Conservation (phyloP, 1,284 basidiomycete genomes). For the Anthracocystis panici-leucophaei region DNA sequence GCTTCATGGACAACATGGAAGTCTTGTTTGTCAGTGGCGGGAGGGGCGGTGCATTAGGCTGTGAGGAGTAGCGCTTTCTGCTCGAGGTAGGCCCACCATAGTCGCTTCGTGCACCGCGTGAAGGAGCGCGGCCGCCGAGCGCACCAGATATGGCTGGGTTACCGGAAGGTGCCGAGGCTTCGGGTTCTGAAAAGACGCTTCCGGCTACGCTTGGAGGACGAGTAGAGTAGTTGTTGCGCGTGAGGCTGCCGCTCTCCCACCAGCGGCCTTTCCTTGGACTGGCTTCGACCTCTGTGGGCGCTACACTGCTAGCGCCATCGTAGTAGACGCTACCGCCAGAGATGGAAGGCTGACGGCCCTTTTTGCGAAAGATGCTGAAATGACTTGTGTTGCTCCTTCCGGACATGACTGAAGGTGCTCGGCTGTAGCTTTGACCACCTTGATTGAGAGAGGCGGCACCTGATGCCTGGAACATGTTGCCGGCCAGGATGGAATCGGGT, state of each 20-base stretch:
- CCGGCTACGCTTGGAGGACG: conserved; percentile 57
- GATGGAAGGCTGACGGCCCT: conserved; percentile 32
- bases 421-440: conserved; percentile 17
- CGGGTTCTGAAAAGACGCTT: conserved; percentile 62
- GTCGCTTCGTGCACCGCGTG: conserved; percentile 49
- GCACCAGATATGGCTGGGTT: conserved; percentile 33
- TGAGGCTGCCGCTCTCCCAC: conserved; percentile 56
- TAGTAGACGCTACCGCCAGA: conserved; percentile 49
- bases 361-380: conserved; percentile 53
- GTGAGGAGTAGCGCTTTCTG: conserved; percentile 24
- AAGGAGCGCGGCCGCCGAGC: conserved; percentile 12
- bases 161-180: conserved; percentile 16
- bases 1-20: conserved; percentile 30
- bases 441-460: conserved; percentile 30
- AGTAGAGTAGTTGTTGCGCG: conserved; percentile 37
- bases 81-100: conserved; percentile 39
- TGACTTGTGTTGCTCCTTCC: conserved; percentile 52
- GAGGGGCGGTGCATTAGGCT: conserved; percentile 35
- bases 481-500: conserved; percentile 55
- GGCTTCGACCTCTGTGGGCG: conserved; percentile 31
- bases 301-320: conserved; percentile 49
- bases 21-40: conserved; percentile 33
- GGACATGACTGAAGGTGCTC: conserved; percentile 49
- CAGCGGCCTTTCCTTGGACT: conserved; percentile 45
- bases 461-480: conserved; percentile 53